Evolutionary conservation across 164 flowering plant species (phyloP), one percentile per base, ranked within the genome.

Genomic region (Taxillus chinensis): DNA sequence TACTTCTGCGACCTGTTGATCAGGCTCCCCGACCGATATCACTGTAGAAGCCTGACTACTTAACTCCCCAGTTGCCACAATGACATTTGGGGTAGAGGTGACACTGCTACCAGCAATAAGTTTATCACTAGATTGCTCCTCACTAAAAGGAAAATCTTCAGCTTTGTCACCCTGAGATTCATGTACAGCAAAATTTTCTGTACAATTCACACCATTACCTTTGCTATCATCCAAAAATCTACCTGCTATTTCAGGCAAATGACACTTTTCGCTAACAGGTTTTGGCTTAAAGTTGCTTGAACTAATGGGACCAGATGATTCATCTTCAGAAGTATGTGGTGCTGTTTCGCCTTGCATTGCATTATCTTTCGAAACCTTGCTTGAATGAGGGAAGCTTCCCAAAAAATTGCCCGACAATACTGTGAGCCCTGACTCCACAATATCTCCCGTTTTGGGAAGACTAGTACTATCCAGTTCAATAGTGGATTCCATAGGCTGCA

Each of bases 401-500:
- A 43, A n/a, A 71, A 57, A 48, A 45, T 67, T 70, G 71, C 67
- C 76, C 38, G 75, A 62, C 2, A 65, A 74, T 61, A 73, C 38
- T 58, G 69, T 67, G 39, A 78, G 72, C 53, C 56, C 68, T 15
- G 70, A 53, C 67, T 76, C 64, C 59, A 48, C 43, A 41, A 45
- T 64, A 65, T 77, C 71, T 55, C 43, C 74, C 42, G 41, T 39
- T 59, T 63, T 66, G 53, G 76, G 64, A 59, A 70, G 63, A 65
- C 59, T 41, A 17, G 16, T 69, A 60, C 60, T 75, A 70, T 73
- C 82, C 67, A 63, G 67, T 51, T 70, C 67, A 54, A 63, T 57
- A 64, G 55, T 72, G 45, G 70, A 72, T 49, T 78, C 87, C 77
- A 80, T 80, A 71, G 76, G 74, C 54, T 75, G 75, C 11, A 73